Evolutionary conservation across 768 basidiomycete species (phyloP), one percentile per base, ranked within the genome.

Genomic region (Pulveroboletus sp.): DNA sequence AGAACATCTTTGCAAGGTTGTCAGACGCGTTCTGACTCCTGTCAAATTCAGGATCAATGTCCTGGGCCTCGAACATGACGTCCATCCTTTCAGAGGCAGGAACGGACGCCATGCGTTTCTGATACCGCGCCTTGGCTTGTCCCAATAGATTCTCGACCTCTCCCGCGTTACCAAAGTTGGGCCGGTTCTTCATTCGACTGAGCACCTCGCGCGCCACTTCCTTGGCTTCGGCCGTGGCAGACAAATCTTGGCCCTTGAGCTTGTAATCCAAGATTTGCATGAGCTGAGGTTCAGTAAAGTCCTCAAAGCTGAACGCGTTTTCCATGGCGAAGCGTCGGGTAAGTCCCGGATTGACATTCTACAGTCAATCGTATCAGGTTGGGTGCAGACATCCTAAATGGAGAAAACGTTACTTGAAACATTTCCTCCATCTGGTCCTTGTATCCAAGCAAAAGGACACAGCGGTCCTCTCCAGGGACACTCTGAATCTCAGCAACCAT

Each of bases 261-360:
- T 87, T 87, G 47, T 67, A 54, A 16, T 84, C 69, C 16, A 87
- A 65, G 33, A 83, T 77, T 21, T 76, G 49, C 33, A 67, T 63
- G 6, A 87, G 69, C 55, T 87, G 78, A 0, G 66, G 48, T 41
- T 81, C 75, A 7, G 66, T 75, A 57, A 83, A 87, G 61, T 87
- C 82, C 23, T 84, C 77, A 50, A 86, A 87, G 12, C 64, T 65
- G 71, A 87, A 87, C 0, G 85, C 80, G 38, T 84, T 72, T 48
- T 87, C 86, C 24, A 87, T 81, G 16, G 75, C 75, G 57, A 87
- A 87, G 3, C 86, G 80, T 10, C 85, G 76, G 6, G 78, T 66
- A 6, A 87, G 68, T 12, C 85, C 85, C 4, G 84, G 80, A 58
- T 87, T 87, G 43, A 87, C 85, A 47, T 86, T 81, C 85, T 87